Base-by-base conservation (phyloP, 306 rosid species). In the Cyamopsis tetragonoloba region DNA sequence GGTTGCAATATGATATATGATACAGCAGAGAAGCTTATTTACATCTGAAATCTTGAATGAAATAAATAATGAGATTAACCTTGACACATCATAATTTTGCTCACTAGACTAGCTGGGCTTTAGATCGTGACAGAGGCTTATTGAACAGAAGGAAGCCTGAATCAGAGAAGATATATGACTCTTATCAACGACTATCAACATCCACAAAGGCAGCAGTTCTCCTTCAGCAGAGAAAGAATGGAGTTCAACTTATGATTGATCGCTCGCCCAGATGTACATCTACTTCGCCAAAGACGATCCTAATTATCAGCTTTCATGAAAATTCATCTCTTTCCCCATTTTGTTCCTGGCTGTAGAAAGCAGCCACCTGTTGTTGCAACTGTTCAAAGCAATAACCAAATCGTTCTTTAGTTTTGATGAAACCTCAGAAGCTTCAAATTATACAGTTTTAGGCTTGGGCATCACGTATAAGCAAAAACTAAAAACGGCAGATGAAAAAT, bases 331-430 rank as follows among this genome's bases (percentile, higher is more conserved):
- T 81, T 76, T 77, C 87, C 37, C 89, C 92, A 15, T 86, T 89
- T 74, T 87, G 91, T 62, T 86, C 91, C 55, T 72, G 83, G 75
- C 75, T 66, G 32, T 76, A 84, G 49, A 66, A 34, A 10, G 87
- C 70, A 46, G 63, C 68, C 56, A 95, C 77, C 85, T 83, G 99
- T 64, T 82, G 95, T 77, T 91, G 92, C 83, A 95, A 81, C 99
- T 95, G 95, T 63, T 56, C 22, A 55, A 66, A 39, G 55, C 4
- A 27, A 77, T 49, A 74, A 70, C 44, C 61, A 39, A 74, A 44
- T 61, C 6, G 30, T 60, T n/a, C 38, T 37, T 46, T 61, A 48
- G 48, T 26, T 13, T 72, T 49, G 50, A 66, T 9, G 42, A 28
- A 64, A 57, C 60, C 32, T 72, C 31, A 5, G 43, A 67, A 15